Conservation (phyloP, 1,284 basidiomycete species). For the Pseudozyma flocculosa region DNA sequence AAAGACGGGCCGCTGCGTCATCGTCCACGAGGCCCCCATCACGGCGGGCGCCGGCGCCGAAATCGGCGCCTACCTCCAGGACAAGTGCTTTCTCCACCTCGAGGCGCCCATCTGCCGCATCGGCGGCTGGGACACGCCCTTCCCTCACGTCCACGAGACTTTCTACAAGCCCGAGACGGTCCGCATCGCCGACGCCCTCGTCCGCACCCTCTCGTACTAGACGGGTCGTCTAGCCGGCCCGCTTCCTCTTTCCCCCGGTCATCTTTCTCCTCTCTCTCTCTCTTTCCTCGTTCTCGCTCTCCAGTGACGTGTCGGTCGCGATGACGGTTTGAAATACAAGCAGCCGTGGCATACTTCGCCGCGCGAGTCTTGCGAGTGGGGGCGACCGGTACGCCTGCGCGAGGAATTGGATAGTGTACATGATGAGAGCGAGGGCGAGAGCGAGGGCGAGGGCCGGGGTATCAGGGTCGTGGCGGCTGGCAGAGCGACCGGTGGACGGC, state of each 20-base stretch:
- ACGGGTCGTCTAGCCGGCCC: no score
- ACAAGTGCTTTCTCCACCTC: slow-evolving; percentile 44
- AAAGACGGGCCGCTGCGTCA: slow-evolving; percentile 47
- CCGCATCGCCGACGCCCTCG: slow-evolving; percentile 37
- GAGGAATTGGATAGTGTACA: no score
- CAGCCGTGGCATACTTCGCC: no score
- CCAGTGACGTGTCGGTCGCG: no score
- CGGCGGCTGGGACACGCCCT: slow-evolving; percentile 46
- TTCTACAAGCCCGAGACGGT: slow-evolving; percentile 48
- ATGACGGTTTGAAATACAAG: no score
- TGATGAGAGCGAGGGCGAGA: no score
- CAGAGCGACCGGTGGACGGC: no score
- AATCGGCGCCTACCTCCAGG: slow-evolving; percentile 43
- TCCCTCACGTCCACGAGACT: slow-evolving; percentile 43
- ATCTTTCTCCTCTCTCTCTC: background rate
- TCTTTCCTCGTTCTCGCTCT: no score
- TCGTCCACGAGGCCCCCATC: slow-evolving; percentile 51
- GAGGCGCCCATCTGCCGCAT: slow-evolving; percentile 39
- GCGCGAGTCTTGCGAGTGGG: no score
- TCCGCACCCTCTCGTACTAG: slow-evolving; percentile 28
- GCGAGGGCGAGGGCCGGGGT: no score
- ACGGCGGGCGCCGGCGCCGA: slow-evolving; percentile 47
- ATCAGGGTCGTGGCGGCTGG: no score
- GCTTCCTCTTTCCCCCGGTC: background rate
- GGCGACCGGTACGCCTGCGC: no score